Evolutionary conservation across 176 grass and related monocot genomes (phyloP).

Genomic region (Cenchrus fungigraminus): DNA sequence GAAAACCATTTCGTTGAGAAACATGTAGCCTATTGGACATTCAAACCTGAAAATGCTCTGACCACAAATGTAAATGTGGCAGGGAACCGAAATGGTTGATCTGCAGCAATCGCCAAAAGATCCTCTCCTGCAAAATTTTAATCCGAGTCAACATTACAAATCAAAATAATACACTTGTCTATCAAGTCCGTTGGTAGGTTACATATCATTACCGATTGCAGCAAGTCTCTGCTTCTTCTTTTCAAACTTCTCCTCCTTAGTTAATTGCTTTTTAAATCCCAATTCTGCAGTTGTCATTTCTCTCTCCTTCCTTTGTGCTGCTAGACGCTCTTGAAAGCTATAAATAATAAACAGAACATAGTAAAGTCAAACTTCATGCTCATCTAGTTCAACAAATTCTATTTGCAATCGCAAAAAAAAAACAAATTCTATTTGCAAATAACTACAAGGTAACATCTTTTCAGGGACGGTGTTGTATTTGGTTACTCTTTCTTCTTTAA

Average conservation of each 20-base stretch:
- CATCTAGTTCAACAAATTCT: constrained; percentile 17
- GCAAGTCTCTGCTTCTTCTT: constrained; percentile 98
- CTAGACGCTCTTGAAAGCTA: constrained; percentile 93
- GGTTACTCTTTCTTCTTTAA: constrained; percentile 13
- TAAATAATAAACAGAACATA: constrained; percentile 31
- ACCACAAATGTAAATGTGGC: constrained; percentile 99
- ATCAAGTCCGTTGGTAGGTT: constrained; percentile 20
- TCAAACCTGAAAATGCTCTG: constrained; percentile 95
- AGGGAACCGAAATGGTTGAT: constrained; percentile 98
- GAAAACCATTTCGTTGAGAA: constrained; percentile 18
- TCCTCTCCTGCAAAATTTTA: constrained; percentile 82
- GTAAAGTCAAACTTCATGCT: constrained; percentile 27
- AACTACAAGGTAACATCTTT: constrained; percentile 22
- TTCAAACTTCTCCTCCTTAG: constrained; percentile 84
- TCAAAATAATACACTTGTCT: constrained; percentile 17
- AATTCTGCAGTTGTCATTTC: constrained; percentile 69
- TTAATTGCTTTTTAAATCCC: constrained; percentile 88
- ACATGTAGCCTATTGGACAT: constrained; percentile 38
- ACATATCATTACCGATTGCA: constrained; percentile 74
- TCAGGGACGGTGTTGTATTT: background rate
- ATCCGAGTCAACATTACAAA: constrained; percentile 34
- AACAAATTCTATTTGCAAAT: constrained; percentile 26
- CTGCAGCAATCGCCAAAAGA: constrained; percentile 92
- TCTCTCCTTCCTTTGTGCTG: constrained; percentile 85
- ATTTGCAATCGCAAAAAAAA: background rate